Evolutionary conservation across 1,284 basidiomycete genomes (phyloP).

Genomic region (Stygiomarasmius scandens): DNA sequence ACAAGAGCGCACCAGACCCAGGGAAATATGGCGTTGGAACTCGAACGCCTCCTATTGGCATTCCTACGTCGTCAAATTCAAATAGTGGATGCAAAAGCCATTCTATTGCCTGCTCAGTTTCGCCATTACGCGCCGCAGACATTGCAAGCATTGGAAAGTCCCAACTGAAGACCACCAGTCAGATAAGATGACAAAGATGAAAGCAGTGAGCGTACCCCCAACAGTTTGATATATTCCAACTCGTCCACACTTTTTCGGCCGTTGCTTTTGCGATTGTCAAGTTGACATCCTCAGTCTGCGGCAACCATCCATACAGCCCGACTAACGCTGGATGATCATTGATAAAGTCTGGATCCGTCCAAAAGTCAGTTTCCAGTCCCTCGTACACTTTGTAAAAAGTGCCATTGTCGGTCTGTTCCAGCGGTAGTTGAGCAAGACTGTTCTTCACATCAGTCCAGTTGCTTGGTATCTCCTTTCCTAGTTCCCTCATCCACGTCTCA

Average conservation of each 20-base stretch:
- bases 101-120: conserved; percentile 51
- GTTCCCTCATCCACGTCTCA: conserved; percentile 46
- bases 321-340: conserved; percentile 63
- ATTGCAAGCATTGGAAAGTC: conserved; percentile 67
- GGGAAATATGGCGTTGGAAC: conserved; percentile 67
- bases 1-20: conserved; percentile 53
- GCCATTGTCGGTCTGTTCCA: conserved; percentile 38
- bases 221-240: conserved; percentile 58
- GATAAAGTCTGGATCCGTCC: conserved; percentile 51
- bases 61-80: conserved; percentile 60
- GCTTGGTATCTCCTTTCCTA: conserved; percentile 43
- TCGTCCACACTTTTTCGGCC: conserved; percentile 54
- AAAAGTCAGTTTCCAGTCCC: conserved; percentile 54
- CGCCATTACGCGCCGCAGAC: conserved; percentile 57
- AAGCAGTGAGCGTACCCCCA: conserved; percentile 48
- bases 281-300: conserved; percentile 50
- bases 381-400: conserved; percentile 56
- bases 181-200: background rate
- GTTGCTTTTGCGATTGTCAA: conserved; percentile 48
- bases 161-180: conserved; percentile 40
- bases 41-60: conserved; percentile 59
- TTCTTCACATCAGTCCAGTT: conserved; percentile 48
- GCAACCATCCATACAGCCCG: conserved; percentile 61
- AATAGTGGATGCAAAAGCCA: conserved; percentile 60
- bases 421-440: conserved; percentile 50